Percentiles rank a stretch among this genome's conserved stretches.
Evolutionary conservation across 805 yeast species (phyloP).

Genomic region (Starmerella sp.): DNA sequence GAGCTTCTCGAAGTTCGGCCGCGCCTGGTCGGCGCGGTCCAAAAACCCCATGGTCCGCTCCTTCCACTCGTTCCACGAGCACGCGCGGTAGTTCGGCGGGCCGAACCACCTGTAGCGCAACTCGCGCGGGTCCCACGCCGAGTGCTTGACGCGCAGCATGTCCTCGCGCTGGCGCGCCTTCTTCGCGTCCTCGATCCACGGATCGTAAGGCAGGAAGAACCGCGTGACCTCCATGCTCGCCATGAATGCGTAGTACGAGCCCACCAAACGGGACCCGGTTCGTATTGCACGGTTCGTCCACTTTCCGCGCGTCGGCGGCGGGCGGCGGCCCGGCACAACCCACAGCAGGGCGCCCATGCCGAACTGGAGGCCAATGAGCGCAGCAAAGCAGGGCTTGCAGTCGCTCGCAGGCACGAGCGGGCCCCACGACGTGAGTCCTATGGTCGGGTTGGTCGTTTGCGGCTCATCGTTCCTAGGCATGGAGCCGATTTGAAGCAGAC

Average conservation of each 20-base stretch:
- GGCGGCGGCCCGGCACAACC: slow-evolving; percentile 18
- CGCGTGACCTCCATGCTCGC: slow-evolving; percentile 49
- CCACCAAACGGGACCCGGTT: slow-evolving; percentile 30
- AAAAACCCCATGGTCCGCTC: slow-evolving; percentile 20
- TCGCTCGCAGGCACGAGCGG: slow-evolving; percentile 68
- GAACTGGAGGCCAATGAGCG: slow-evolving; percentile 44
- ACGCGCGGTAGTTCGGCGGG: slow-evolving; percentile 46
- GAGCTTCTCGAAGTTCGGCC: not conserved
- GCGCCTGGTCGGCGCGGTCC: slow-evolving; percentile 14
- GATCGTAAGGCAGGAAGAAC: slow-evolving; percentile 39
- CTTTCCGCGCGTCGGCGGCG: slow-evolving; percentile 13
- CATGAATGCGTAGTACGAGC: slow-evolving; percentile 40
- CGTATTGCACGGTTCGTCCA: slow-evolving; percentile 28
- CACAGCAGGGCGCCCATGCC: slow-evolving; percentile 35
- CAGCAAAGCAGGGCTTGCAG: slow-evolving; percentile 42
- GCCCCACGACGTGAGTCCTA: slow-evolving; percentile 55
- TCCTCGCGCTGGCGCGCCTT: slow-evolving; percentile 18
- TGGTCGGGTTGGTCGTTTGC: slow-evolving; percentile 35
- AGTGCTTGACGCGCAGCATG: not conserved
- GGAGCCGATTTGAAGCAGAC: not conserved
- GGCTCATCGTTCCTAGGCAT: not conserved
- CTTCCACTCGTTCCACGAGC: slow-evolving; percentile 29
- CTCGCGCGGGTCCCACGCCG: not conserved
- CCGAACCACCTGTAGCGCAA: slow-evolving; percentile 53
- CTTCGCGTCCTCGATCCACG: slow-evolving; percentile 62